These are phyloP conservation scores for Clavispora carvajalis DNA, from an alignment of 805 yeast genomes.

Conservation along the genomic window DNA sequence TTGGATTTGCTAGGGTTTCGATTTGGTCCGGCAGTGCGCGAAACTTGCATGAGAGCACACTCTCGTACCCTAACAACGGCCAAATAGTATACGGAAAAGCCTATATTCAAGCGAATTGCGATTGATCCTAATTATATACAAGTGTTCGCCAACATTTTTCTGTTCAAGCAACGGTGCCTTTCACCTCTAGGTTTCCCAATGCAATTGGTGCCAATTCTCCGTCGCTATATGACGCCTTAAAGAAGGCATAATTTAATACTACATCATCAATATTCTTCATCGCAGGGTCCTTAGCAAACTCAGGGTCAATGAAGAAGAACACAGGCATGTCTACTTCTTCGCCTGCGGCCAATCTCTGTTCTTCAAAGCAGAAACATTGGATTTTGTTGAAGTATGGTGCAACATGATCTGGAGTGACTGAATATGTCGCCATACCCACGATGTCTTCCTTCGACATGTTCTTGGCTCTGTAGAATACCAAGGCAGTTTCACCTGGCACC, in stretches of 20 bases:
- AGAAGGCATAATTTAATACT: constrained; percentile 88
- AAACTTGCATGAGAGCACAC: background rate
- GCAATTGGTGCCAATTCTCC: constrained; percentile 33
- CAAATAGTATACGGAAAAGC: background rate
- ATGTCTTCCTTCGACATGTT: constrained; percentile 82
- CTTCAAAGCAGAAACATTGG: constrained; percentile 98
- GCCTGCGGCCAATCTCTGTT: constrained; percentile 87
- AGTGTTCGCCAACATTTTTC: background rate
- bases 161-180: constrained; percentile 4
- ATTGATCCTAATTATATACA: background rate
- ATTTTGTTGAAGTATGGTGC: constrained; percentile 96
- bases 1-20: background rate
- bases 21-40: background rate
- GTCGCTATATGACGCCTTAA: constrained; percentile 51
- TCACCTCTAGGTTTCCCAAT: constrained; percentile 6
- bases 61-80: background rate
- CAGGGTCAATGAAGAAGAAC: constrained; percentile 95
- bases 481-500: constrained; percentile 95
- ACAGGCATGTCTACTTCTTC: constrained; percentile 99
- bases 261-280: constrained; percentile 90
- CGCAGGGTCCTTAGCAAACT: constrained; percentile 85
- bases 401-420: constrained; percentile 93
- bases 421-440: constrained; percentile 97
- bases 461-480: constrained; percentile 91
- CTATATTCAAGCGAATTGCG: background rate